These are phyloP conservation scores for Rehmannia glutinosa DNA, from an alignment of 257 asterid genomes.

Conservation along the genomic window DNA sequence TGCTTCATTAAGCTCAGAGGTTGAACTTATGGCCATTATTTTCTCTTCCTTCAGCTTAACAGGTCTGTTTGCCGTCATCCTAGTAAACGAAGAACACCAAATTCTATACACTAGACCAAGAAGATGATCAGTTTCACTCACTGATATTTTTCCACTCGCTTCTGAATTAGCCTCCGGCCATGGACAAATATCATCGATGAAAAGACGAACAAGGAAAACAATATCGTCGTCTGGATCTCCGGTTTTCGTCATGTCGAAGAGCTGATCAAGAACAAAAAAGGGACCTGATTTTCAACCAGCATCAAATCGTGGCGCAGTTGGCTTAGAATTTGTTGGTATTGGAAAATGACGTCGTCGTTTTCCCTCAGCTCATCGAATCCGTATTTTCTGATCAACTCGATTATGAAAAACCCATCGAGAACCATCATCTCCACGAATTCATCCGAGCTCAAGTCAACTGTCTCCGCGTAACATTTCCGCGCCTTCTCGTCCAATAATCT, in stretches of 20 bases:
- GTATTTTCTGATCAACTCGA: conserved; percentile 29
- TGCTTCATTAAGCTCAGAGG: conserved; percentile 26
- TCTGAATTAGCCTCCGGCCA: conserved; percentile 24
- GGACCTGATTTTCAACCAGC: conserved; percentile 45
- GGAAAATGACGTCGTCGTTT: conserved; percentile 17
- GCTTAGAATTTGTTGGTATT: conserved; percentile 8
- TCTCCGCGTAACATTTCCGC: conserved; percentile 26
- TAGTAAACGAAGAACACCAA: conserved; percentile 24
- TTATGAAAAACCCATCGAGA: conserved; percentile 36
- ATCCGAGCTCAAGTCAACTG: background rate
- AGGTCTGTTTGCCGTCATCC: background rate
- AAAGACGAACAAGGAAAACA: conserved; percentile 12
- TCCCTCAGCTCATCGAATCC: background rate
- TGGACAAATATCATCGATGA: conserved; percentile 22
- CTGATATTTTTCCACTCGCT: background rate
- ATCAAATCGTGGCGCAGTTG: conserved; percentile 26
- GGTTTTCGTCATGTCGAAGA: conserved; percentile 25
- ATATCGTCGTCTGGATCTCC: conserved; percentile 28
- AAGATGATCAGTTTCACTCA: conserved; percentile 13
- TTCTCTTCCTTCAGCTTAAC: background rate
- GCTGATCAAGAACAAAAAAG: conserved; percentile 32
- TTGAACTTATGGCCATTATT: conserved; percentile 18
- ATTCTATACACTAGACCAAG: conserved; percentile 24
- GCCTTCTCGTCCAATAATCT: conserved; percentile 19
- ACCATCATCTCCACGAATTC: conserved; percentile 32